Evolutionary conservation across 805 yeast genomes (phyloP), one percentile per base, ranked within the genome.

Genomic region (Metschnikowia sp.): DNA sequence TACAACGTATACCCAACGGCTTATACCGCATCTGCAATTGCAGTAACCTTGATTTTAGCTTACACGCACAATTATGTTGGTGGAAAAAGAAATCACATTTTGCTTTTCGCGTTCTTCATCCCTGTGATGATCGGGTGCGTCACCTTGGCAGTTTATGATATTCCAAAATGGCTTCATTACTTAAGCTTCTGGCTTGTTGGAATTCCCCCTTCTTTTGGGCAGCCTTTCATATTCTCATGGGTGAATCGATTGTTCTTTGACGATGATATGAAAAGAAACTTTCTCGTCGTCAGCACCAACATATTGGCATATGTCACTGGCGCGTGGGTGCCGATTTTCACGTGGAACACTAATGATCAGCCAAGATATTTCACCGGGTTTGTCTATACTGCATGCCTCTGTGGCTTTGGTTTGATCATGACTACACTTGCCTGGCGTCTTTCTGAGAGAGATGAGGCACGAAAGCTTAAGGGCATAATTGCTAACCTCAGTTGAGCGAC

Each of bases 171-270:
- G 1, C 68, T 73, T 33, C 80, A 78, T 48, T 79, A 82, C 79
- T 61, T 74, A 8, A 64, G 74, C 11, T 81, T 77, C 58, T 78
- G 72, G 52, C 51, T 78, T 40, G 60, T 74, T 3, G 79, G 79
- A 3, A 58, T 75, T 12, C 81, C 82, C 8, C 64, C 75, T 0
- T 57, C 76, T 3, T 73, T 73, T 74, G 84, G 82, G 1, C 83
- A 77, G 62, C 83, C 83, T 2, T 70, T 76, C 52, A 76, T 79
- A 11, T 79, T 74, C 50, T 67, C 81, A 2, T 81, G 84, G 85
- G 72, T 79, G 33, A 80, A 80, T 56, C 64, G 78, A 33, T 55
- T 73, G 26, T 57, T 80, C 15, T 65, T 67, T 26, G 58, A 66
- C 8, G 75, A 76, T 49, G 79, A 75, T 56, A 55, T 53, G 54